A percentile compares a stretch with the other conserved stretches of the same genome.
Conservation (phyloP, 2,329 filamentous ascomycete genomes). For the Colletotrichum zoysiae region DNA sequence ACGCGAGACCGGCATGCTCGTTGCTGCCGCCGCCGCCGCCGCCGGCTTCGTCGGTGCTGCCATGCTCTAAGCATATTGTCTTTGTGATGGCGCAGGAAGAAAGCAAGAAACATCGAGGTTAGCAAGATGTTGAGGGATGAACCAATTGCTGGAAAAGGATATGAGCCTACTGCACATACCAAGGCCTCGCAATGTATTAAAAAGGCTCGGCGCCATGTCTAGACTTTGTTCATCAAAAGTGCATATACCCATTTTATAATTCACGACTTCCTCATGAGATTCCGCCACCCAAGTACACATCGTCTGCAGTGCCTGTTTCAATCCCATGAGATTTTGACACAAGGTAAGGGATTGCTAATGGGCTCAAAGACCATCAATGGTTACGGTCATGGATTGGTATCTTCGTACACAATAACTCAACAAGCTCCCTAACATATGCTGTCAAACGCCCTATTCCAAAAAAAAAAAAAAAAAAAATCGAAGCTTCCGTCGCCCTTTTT, state of each 20-base stretch:
- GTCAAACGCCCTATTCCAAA: slow-evolving; percentile 20
- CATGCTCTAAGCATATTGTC: slow-evolving; percentile 8
- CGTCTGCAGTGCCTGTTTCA: not conserved
- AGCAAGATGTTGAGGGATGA: not conserved
- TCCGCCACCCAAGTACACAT: not conserved
- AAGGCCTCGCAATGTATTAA: not conserved
- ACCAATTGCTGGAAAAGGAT: not conserved
- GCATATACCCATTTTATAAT: not conserved
- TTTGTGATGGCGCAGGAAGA: not conserved
- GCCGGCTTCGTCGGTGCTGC: slow-evolving; percentile 29
- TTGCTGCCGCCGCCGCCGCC: slow-evolving; percentile 31
- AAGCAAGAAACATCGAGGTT: not conserved
- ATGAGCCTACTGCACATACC: not conserved
- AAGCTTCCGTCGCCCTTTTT: not conserved
- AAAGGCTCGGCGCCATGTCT: not conserved
- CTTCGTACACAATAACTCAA: slow-evolving; percentile 24
- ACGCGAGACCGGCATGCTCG: slow-evolving; percentile 36
- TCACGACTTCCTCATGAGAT: not conserved
- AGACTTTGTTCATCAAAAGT: not conserved
- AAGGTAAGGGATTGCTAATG: not conserved
- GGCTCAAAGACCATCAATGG: not conserved
- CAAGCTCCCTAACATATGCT: not conserved
- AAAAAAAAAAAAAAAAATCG: not conserved
- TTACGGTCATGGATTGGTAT: slow-evolving; percentile 31
- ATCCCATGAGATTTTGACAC: too few relatives aligned